A percentile compares a stretch with the other conserved stretches of the same genome.
phyloP scores from a whole-genome alignment of 768 basidiomycete genomes.

The Collybia nuda region DNA sequence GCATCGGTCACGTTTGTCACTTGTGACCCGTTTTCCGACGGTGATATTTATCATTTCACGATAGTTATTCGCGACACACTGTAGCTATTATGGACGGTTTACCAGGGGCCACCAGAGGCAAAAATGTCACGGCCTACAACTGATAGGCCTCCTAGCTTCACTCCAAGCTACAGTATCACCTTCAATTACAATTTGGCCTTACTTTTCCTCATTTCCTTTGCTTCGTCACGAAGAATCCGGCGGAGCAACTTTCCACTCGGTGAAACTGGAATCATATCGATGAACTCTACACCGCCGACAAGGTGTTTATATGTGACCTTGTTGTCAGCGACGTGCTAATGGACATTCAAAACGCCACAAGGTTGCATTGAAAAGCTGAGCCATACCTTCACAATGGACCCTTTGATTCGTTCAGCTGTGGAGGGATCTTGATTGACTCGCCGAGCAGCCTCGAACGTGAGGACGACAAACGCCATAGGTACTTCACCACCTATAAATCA shows the following conservation, averaged over 20 bases:
- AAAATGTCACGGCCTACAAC: too few species aligned
- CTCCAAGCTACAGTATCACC: too few species aligned
- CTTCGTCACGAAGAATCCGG: constrained; percentile 46
- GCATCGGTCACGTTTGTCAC: too few species aligned
- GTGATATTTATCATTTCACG: too few species aligned
- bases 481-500: constrained; percentile 43
- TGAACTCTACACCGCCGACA: constrained; percentile 57
- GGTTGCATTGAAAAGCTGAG: not conserved
- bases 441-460: constrained; percentile 37
- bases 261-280: constrained; percentile 56
- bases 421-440: constrained; percentile 26
- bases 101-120: too few species aligned
- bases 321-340: constrained; percentile 51
- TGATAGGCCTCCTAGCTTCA: too few species aligned
- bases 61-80: too few species aligned
- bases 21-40: too few species aligned
- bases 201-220: constrained; percentile 19
- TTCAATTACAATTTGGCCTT: constrained; percentile 13
- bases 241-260: constrained; percentile 61
- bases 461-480: constrained; percentile 67
- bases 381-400: constrained; percentile 47
- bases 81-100: too few species aligned
- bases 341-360: not conserved
- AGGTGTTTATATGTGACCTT: constrained; percentile 61
- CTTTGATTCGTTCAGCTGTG: constrained; percentile 35